Conservation (phyloP, 768 basidiomycete genomes). For the Boletus insuetus region DNA sequence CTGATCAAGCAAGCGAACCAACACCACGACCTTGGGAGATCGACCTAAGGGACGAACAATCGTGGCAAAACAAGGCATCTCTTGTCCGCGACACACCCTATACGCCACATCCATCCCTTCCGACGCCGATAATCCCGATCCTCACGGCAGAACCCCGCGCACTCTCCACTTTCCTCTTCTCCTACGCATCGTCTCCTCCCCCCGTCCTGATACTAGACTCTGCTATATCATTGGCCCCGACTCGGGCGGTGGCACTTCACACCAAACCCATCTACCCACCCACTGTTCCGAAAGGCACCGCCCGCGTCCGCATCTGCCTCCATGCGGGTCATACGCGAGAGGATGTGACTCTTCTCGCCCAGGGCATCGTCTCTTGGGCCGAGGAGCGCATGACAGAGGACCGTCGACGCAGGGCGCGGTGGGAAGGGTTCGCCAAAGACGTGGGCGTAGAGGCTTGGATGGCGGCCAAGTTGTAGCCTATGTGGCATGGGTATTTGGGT, state of each 20-base stretch:
- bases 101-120: constrained; percentile 1
- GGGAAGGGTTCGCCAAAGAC: constrained; percentile 14
- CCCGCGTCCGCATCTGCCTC: constrained; percentile 80
- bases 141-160: constrained; percentile 74
- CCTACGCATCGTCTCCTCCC: no score
- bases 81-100: neutral
- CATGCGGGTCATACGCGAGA: constrained; percentile 56
- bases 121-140: constrained; percentile 83
- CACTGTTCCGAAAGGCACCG: constrained; percentile 83
- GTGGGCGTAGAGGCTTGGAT: constrained; percentile 26
- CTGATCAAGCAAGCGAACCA: neutral
- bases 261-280: constrained; percentile 82
- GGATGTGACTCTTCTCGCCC: constrained; percentile 60
- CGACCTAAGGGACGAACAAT: neutral
- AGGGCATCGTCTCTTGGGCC: constrained; percentile 44
- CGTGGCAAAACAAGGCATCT: neutral
- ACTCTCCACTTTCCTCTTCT: constrained; percentile 62
- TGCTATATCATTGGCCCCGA: neutral
- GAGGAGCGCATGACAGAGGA: constrained; percentile 13
- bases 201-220: neutral
- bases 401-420: neutral
- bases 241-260: constrained; percentile 45
- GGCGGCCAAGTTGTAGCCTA: constrained; percentile 25
- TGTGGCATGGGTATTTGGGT: neutral
- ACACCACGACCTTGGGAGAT: constrained; percentile 6